Base-by-base conservation (phyloP, 306 rosid genomes). In the Gastrolobium villosum region DNA sequence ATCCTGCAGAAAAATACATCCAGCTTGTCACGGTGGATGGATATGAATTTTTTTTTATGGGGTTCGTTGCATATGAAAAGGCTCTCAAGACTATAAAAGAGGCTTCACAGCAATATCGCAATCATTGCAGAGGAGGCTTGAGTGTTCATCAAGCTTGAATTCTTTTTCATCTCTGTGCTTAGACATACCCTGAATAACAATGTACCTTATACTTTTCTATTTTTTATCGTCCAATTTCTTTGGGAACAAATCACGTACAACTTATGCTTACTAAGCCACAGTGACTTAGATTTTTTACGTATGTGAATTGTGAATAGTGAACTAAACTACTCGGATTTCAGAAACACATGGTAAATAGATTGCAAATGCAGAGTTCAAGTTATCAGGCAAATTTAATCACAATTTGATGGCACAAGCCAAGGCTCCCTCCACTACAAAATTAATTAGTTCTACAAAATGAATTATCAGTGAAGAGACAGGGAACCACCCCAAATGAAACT, bases 31-130 rank as follows among this genome's bases (percentile, higher is more conserved):
- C 92, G 9, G 82, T 82, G 70, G 94, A 89, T 54, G 87, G 86
- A 2, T 82, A 85, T 84, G 88, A 91, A 56, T 86, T 85, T 78
- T 84, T 82, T 82, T 89, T 91, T 79, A 81, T 88, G 94, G 92
- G 92, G 9, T 88, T 91, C 40, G 77, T 91, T 44, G 89, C 90
- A n/a, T 88, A 81, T 41, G 89, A 85, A 67, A 91, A 80, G 68
- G 92, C 97, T 61, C 86, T 89, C 78, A 79, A 72, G 64, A 81
- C 81, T 79, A 72, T 86, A 54, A 78, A 40, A 4, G 77, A 76
- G 50, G 86, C 82, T 67, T 39, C 62, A 9, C 69, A 44, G 32
- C 77, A 10, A 44, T 68, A 75, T 44, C 65, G 5, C 62, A 59
- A 68, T 20, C 69, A 14, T 32, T 60, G 76, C 57, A 68, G 43